Evolutionary conservation across 495 filamentous ascomycete species (phyloP).

Genomic region (Mytilinidion resinicola): DNA sequence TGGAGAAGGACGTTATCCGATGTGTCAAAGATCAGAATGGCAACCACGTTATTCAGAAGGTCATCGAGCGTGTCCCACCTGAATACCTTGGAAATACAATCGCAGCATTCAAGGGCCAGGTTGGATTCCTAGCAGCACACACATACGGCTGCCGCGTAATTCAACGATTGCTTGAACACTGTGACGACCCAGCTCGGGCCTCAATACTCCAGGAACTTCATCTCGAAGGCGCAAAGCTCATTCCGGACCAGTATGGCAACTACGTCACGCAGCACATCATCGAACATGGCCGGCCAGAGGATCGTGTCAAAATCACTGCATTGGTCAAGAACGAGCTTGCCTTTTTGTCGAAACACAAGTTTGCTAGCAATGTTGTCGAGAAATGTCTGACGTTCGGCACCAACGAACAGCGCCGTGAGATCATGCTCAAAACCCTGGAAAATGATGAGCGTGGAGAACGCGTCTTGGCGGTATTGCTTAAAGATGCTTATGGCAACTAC

Average conservation of each 20-base stretch:
- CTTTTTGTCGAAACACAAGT: constrained; percentile 86
- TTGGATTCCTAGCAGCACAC: constrained; percentile 72
- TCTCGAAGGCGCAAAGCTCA: constrained; percentile 59
- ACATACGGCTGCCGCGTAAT: constrained; percentile 90
- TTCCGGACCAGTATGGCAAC: constrained; percentile 90
- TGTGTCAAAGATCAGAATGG: constrained; percentile 89
- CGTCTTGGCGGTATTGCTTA: constrained; percentile 68
- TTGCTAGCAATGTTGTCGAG: constrained; percentile 95
- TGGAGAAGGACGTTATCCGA: constrained; percentile 68
- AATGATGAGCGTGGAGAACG: constrained; percentile 57
- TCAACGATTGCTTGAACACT: constrained; percentile 85
- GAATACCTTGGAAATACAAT: constrained; percentile 86
- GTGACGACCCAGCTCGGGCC: constrained; percentile 62
- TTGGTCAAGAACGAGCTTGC: constrained; percentile 67
- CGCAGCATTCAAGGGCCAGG: constrained; percentile 72
- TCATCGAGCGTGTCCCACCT: constrained; percentile 77
- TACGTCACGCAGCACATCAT: constrained; percentile 97
- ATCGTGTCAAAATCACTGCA: constrained; percentile 65
- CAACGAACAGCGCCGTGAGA: constrained; percentile 60
- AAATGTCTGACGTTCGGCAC: constrained; percentile 78
- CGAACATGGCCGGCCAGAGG: constrained; percentile 68
- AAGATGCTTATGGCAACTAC: constrained; percentile 92
- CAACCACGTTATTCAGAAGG: constrained; percentile 95
- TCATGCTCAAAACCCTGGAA: constrained; percentile 60
- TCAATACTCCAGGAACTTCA: constrained; percentile 76